phyloP scores from a whole-genome alignment of 768 basidiomycete genomes.

The Termitomyces sp. region DNA sequence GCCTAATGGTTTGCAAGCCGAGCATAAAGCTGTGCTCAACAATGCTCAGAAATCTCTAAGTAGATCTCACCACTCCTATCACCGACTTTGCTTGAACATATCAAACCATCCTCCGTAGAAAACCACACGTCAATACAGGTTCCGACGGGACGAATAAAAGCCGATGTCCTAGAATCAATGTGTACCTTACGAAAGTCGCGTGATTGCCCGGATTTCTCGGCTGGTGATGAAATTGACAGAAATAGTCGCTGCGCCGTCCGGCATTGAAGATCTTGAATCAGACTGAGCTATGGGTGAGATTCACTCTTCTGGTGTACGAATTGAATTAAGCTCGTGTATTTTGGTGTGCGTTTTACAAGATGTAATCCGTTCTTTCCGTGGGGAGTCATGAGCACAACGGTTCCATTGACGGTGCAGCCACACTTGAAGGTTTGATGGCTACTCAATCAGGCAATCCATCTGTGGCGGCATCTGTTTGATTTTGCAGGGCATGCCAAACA shows the following conservation, averaged over 20 bases:
- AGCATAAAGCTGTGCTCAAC: neutral
- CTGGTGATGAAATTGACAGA: neutral
- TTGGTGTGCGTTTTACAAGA: neutral
- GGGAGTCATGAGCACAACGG: neutral
- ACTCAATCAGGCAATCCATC: neutral
- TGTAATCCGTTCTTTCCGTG: neutral
- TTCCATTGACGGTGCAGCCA: neutral
- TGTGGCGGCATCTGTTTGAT: neutral
- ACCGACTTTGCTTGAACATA: neutral
- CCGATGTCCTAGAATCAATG: neutral
- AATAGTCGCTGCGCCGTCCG: neutral
- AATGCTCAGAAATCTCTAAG: neutral
- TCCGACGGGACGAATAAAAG: neutral
- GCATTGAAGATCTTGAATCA: neutral
- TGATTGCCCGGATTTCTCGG: neutral
- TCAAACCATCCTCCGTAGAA: neutral
- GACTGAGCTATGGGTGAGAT: neutral
- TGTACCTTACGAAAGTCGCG: neutral
- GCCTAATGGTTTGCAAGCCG: neutral
- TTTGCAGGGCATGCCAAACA: neutral
- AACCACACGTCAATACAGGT: neutral
- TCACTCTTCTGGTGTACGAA: neutral
- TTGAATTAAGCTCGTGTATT: neutral
- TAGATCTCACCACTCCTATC: neutral
- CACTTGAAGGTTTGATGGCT: slow-evolving; percentile 1